A percentile compares a stretch with the other conserved stretches of the same genome.
phyloP scores from a whole-genome alignment of 2,329 filamentous ascomycete genomes.

The Cordyceps cateniannulata region DNA sequence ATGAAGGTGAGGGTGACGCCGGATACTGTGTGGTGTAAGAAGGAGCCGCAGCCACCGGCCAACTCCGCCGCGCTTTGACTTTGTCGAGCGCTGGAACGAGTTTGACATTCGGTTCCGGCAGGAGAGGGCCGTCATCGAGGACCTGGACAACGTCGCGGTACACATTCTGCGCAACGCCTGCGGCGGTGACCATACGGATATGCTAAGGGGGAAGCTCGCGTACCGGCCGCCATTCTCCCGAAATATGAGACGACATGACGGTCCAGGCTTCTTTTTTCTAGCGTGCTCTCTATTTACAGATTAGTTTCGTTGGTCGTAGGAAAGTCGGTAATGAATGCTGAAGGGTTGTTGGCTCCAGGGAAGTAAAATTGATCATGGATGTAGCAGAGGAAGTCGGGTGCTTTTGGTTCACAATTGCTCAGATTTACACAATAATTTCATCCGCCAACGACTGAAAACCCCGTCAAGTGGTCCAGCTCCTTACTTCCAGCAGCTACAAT shows the following conservation, averaged over 20 bases:
- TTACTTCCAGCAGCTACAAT: too few species aligned
- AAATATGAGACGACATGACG: slow-evolving; percentile 60
- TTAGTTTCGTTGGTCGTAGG: too few species aligned
- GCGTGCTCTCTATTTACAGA: too few species aligned
- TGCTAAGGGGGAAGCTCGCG: slow-evolving; percentile 63
- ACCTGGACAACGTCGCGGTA: slow-evolving; percentile 60
- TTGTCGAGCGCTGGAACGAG: slow-evolving; percentile 5
- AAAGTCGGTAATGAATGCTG: too few species aligned
- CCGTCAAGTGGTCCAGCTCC: too few species aligned
- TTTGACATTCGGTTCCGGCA: slow-evolving; percentile 4
- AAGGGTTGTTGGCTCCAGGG: too few species aligned
- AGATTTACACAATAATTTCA: too few species aligned
- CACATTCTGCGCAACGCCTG: slow-evolving; percentile 71
- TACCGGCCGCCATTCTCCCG: slow-evolving; percentile 63
- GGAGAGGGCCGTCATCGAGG: slow-evolving; percentile 8
- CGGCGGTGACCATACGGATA: slow-evolving; percentile 64
- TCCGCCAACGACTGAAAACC: too few species aligned
- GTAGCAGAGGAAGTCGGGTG: too few species aligned
- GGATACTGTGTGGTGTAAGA: slow-evolving; percentile 3
- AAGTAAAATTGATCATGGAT: too few species aligned
- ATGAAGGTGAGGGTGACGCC: background rate
- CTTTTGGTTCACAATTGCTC: too few species aligned
- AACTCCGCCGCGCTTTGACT: background rate
- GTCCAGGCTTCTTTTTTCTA: slow-evolving; percentile 61
- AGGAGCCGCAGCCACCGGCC: background rate